Conservation (phyloP, 352 stramenopile genomes). For the Globisporangium megalacanthum region DNA sequence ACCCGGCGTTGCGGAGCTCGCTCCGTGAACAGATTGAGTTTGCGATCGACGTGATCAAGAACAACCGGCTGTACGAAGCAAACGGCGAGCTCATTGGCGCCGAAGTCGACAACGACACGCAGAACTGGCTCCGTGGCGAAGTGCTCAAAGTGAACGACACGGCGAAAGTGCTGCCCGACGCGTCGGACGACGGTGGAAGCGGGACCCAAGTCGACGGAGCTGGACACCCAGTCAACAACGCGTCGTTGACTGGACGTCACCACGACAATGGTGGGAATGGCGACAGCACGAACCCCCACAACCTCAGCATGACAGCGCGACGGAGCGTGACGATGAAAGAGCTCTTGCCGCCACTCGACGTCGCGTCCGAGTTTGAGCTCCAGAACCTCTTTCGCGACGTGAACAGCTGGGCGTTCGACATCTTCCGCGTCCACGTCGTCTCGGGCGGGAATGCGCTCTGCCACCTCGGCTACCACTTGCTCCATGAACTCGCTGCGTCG, state of each 20-base stretch:
- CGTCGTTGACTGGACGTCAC: too few relatives aligned
- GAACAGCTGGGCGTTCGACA: slow-evolving; percentile 67
- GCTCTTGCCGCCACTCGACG: slow-evolving; percentile 48
- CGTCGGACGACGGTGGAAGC: slow-evolving; percentile 17
- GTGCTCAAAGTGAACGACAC: slow-evolving; percentile 68
- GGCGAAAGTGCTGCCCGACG: slow-evolving; percentile 51
- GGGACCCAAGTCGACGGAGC: too few relatives aligned
- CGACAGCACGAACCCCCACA: background rate
- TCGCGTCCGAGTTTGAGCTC: slow-evolving; percentile 59
- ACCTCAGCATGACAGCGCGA: slow-evolving; percentile 3
- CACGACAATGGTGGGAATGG: slow-evolving; percentile 8
- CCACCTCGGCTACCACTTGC: slow-evolving; percentile 72
- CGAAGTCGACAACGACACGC: slow-evolving; percentile 74
- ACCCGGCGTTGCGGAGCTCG: slow-evolving; percentile 51
- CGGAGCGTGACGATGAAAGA: slow-evolving; percentile 56
- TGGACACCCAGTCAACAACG: too few relatives aligned
- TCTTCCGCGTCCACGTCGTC: slow-evolving; percentile 66
- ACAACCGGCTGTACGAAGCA: slow-evolving; percentile 79
- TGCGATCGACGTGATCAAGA: slow-evolving; percentile 82
- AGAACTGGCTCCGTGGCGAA: slow-evolving; percentile 80
- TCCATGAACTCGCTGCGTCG: slow-evolving; percentile 53
- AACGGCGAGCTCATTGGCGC: slow-evolving; percentile 64
- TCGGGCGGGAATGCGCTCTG: slow-evolving; percentile 69
- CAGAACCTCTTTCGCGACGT: slow-evolving; percentile 56
- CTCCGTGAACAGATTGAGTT: slow-evolving; percentile 68